These are phyloP conservation scores for Hanseniaspora sp. DNA, from an alignment of 1,139 yeast genomes.

Conservation along the genomic window DNA sequence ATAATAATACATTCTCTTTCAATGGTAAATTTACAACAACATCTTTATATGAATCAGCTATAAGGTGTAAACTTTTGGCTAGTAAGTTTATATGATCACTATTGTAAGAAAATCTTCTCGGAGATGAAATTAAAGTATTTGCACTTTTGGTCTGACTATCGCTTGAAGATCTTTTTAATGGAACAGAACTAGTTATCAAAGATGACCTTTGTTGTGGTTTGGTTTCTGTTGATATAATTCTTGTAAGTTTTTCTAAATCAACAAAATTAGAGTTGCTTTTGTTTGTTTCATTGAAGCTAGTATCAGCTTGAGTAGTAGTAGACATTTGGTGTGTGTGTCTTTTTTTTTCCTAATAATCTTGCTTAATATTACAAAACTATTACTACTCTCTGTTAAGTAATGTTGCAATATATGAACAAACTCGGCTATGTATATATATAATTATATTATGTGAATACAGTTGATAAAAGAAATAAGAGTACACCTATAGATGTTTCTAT, in stretches of 20 bases:
- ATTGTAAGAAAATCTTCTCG: neutral
- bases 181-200: neutral
- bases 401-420: no score
- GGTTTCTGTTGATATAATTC: neutral
- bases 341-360: no score
- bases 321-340: no score
- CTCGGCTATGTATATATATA: no score
- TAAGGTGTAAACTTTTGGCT: slow-evolving; percentile 5
- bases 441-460: no score
- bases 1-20: slow-evolving; percentile 1
- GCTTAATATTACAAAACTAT: no score
- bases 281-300: neutral
- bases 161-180: neutral
- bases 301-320: no score
- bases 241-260: slow-evolving; percentile 4
- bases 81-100: slow-evolving; percentile 5
- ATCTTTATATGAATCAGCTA: slow-evolving; percentile 8
- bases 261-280: slow-evolving; percentile 1
- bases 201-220: neutral
- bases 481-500: no score
- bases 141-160: neutral
- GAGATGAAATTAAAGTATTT: no score
- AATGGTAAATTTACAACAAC: slow-evolving; percentile 7
- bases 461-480: no score
- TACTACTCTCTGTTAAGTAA: no score